A percentile compares a stretch with the other conserved stretches of the same genome.
These are phyloP conservation scores for Toxicodendron radicans DNA, from an alignment of 345 rosid genomes.

Conservation along the genomic window DNA sequence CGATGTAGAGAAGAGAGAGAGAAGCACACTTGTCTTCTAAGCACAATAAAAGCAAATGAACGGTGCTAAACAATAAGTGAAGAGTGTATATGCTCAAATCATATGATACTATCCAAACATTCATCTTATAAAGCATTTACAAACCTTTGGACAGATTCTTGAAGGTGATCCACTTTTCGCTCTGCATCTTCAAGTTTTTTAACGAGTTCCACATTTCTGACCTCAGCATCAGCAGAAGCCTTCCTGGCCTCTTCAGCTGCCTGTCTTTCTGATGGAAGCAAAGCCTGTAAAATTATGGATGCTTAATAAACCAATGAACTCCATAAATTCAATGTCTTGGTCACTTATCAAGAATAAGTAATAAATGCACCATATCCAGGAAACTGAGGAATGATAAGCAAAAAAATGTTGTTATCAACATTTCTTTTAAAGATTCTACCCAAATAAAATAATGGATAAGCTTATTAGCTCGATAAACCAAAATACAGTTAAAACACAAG, in stretches of 20 bases:
- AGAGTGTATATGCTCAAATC: background rate
- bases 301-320: conserved; percentile 14
- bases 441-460: background rate
- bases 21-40: background rate
- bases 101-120: background rate
- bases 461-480: background rate
- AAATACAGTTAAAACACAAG: too few species aligned
- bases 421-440: background rate
- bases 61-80: background rate
- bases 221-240: conserved; percentile 59
- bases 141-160: conserved; percentile 94
- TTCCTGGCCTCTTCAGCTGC: conserved; percentile 64
- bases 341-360: background rate
- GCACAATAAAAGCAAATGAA: background rate
- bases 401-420: background rate
- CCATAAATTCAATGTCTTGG: background rate
- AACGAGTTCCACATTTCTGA: conserved; percentile 63
- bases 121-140: conserved; percentile 28
- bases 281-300: conserved; percentile 47
- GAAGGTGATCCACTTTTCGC: conserved; percentile 82
- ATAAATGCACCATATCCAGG: background rate
- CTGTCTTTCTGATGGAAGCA: conserved; percentile 62
- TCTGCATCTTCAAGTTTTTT: conserved; percentile 80
- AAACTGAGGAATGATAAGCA: background rate
- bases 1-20: background rate